Percentiles rank a stretch among this genome's conserved stretches.
Conservation (phyloP, 2,329 filamentous ascomycete genomes). For the Drechslerella dactyloides region DNA sequence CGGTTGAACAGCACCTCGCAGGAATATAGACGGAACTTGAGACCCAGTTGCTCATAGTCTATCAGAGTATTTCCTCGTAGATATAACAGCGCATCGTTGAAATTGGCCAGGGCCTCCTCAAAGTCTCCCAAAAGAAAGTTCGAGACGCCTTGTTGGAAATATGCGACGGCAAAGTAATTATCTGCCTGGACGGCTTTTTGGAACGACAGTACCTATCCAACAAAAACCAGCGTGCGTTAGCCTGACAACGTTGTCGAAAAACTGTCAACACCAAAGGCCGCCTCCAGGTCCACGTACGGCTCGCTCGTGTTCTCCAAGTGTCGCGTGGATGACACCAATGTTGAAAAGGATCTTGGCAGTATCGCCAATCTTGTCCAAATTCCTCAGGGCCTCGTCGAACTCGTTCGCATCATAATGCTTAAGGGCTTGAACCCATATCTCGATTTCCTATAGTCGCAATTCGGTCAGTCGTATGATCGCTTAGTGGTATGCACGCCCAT, state of each 20-base stretch:
- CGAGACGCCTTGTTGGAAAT: constrained; percentile 97
- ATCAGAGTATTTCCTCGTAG: constrained; percentile 95
- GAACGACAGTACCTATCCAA: constrained; percentile 82
- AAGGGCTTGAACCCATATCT: constrained; percentile 94
- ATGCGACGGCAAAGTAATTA: constrained; percentile 94
- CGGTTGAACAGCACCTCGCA: constrained; percentile 98
- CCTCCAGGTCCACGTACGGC: constrained; percentile 70
- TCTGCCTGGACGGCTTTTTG: constrained; percentile 89
- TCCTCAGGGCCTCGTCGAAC: constrained; percentile 83
- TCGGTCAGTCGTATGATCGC: background rate
- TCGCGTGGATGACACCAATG: constrained; percentile 96
- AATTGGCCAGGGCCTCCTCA: constrained; percentile 94
- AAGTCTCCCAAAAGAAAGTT: constrained; percentile 98
- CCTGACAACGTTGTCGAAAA: constrained; percentile 41
- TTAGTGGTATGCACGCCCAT: too few species aligned
- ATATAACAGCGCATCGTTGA: constrained; percentile 96
- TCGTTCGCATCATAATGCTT: constrained; percentile 95
- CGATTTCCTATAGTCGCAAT: constrained; percentile 76
- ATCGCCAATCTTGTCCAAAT: constrained; percentile 86
- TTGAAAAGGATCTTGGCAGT: constrained; percentile 99
- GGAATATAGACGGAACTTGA: constrained; percentile 95
- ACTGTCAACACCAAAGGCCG: constrained; percentile 1
- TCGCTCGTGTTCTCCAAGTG: constrained; percentile 91
- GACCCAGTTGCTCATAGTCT: constrained; percentile 92
- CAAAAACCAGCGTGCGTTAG: constrained; percentile 21